Evolutionary conservation across 2,329 filamentous ascomycete genomes (phyloP).

Genomic region (Fusarium nygamai): DNA sequence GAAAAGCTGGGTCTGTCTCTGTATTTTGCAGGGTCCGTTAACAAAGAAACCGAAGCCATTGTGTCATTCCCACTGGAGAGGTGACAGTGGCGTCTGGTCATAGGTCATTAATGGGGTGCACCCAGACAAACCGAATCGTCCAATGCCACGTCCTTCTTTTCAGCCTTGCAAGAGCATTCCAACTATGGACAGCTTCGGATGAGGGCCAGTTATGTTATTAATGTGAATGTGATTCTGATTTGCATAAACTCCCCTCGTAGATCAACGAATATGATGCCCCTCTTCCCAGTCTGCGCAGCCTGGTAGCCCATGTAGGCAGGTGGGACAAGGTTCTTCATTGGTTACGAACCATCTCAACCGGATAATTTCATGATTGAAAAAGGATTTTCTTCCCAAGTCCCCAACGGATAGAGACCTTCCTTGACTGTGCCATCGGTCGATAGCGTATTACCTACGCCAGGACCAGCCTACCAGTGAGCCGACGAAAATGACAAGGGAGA

Average conservation of each 20-base stretch:
- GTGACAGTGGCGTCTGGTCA: slow-evolving; percentile 42
- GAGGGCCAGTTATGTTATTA: slow-evolving; percentile 12
- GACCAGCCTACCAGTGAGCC: slow-evolving; percentile 10
- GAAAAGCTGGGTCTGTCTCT: slow-evolving; percentile 27
- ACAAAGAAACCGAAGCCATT: slow-evolving; percentile 32
- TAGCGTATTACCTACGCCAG: slow-evolving; percentile 11
- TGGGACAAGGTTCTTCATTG: slow-evolving; percentile 13
- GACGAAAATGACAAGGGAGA: slow-evolving; percentile 20
- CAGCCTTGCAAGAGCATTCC: slow-evolving; percentile 39
- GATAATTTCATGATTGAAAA: slow-evolving; percentile 19
- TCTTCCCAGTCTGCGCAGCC: background rate
- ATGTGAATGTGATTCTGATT: slow-evolving; percentile 24
- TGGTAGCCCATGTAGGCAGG: background rate
- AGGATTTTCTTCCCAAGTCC: slow-evolving; percentile 13
- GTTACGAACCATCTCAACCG: background rate
- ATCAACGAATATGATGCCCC: slow-evolving; percentile 9
- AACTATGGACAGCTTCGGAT: slow-evolving; percentile 15
- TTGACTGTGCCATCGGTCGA: slow-evolving; percentile 19
- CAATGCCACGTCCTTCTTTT: slow-evolving; percentile 36
- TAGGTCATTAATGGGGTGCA: slow-evolving; percentile 27
- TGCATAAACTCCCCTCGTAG: slow-evolving; percentile 17
- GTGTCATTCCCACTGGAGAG: slow-evolving; percentile 34
- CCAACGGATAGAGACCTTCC: slow-evolving; percentile 2
- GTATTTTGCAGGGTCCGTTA: slow-evolving; percentile 19
- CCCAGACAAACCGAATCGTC: slow-evolving; percentile 34